phyloP scores from a whole-genome alignment of 2,329 filamentous ascomycete genomes.

The Xylaria sp. region DNA sequence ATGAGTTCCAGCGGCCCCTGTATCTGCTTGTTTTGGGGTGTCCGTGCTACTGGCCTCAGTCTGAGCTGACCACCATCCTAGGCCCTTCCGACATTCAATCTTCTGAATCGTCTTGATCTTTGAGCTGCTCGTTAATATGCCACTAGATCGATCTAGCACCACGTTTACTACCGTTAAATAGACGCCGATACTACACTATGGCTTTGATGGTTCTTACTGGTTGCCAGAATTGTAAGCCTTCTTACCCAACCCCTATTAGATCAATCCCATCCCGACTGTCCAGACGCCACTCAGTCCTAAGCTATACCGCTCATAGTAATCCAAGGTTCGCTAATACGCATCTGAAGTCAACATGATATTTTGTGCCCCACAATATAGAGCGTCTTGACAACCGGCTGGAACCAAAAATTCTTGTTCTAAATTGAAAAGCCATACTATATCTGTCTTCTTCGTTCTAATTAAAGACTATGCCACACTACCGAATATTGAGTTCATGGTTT shows the following conservation, averaged over 20 bases:
- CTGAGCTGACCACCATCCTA: slow-evolving; percentile 23
- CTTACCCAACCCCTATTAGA: background rate
- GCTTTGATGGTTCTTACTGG: slow-evolving; percentile 18
- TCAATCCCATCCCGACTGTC: background rate
- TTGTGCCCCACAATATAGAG: background rate
- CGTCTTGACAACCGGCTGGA: background rate
- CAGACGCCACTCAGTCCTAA: background rate
- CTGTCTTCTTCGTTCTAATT: slow-evolving; percentile 10
- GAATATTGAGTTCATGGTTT: background rate
- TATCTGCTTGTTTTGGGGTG: background rate
- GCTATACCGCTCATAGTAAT: slow-evolving; percentile 2
- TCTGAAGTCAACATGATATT: background rate
- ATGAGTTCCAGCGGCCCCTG: background rate
- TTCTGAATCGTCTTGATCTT: background rate
- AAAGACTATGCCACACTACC: slow-evolving; percentile 1
- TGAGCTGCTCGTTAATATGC: slow-evolving; percentile 12
- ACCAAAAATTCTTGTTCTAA: background rate
- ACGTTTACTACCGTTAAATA: slow-evolving; percentile 22
- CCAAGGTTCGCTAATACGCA: background rate
- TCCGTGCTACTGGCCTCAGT: slow-evolving; percentile 1
- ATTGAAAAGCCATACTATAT: background rate
- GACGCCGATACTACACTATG: slow-evolving; percentile 23
- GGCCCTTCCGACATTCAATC: background rate
- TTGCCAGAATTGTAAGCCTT: background rate
- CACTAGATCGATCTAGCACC: slow-evolving; percentile 14